These are phyloP conservation scores for Pythium oligandrum DNA, from an alignment of 352 stramenopile genomes.

Conservation along the genomic window DNA sequence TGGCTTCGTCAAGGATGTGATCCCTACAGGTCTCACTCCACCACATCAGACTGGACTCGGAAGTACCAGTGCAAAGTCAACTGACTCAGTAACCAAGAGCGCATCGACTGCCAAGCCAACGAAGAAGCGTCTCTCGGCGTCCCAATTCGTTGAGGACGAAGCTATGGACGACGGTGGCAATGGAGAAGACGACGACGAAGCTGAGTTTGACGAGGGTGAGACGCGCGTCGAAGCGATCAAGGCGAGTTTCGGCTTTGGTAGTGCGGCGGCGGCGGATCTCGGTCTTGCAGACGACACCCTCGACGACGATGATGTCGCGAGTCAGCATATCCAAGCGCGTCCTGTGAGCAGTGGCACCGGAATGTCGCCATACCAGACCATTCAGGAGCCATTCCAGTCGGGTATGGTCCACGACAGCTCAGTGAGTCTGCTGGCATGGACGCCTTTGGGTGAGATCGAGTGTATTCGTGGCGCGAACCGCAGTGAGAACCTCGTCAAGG, in stretches of 20 bases:
- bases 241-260: slow-evolving; percentile 73
- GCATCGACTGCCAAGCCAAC: background rate
- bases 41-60: slow-evolving; percentile 26
- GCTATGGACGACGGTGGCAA: slow-evolving; percentile 24
- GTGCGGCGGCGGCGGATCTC: slow-evolving; percentile 24
- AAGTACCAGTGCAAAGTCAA: background rate
- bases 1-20: slow-evolving; percentile 59
- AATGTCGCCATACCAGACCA: slow-evolving; percentile 23
- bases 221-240: slow-evolving; percentile 78
- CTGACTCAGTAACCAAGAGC: background rate
- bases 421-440: slow-evolving; percentile 66
- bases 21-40: slow-evolving; percentile 48
- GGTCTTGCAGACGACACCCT: slow-evolving; percentile 12
- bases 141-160: slow-evolving; percentile 48
- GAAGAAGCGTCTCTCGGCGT: slow-evolving; percentile 26
- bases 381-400: slow-evolving; percentile 64
- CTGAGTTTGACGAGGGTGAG: slow-evolving; percentile 58
- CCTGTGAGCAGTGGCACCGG: background rate
- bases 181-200: slow-evolving; percentile 32
- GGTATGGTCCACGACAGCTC: slow-evolving; percentile 40
- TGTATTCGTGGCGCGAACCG: slow-evolving; percentile 57
- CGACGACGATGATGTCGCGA: slow-evolving; percentile 20
- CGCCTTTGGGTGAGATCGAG: slow-evolving; percentile 75
- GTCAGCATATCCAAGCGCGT: no score
- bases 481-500: slow-evolving; percentile 73